These are phyloP conservation scores for Gossypium davidsonii DNA, from an alignment of 441 rosid genomes.

Conservation along the genomic window DNA sequence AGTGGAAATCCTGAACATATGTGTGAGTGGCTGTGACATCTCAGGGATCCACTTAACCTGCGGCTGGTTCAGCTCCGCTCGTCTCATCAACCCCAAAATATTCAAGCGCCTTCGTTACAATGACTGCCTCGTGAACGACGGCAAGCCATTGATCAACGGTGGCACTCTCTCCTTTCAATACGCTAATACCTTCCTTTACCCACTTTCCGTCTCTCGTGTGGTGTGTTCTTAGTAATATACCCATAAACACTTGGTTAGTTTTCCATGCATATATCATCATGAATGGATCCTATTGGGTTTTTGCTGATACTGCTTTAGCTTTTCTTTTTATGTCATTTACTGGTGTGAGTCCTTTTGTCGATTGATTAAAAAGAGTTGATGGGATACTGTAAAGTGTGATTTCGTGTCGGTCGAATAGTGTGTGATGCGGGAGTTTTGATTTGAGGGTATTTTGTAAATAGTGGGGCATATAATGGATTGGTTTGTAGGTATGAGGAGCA, in stretches of 20 bases:
- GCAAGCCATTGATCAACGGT: conserved; percentile 52
- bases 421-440: not conserved
- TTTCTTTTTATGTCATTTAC: not conserved
- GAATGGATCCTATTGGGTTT: too few relatives aligned
- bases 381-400: not conserved
- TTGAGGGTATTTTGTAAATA: not conserved
- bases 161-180: conserved; percentile 58
- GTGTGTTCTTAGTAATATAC: conserved; percentile 22
- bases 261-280: too few relatives aligned
- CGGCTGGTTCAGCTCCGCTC: conserved; percentile 90
- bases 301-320: too few relatives aligned
- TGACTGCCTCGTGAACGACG: conserved; percentile 84
- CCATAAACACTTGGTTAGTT: not conserved
- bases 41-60: conserved; percentile 65
- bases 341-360: not conserved
- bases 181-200: conserved; percentile 71
- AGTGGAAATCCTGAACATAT: conserved; percentile 65
- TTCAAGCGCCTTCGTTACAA: conserved; percentile 75
- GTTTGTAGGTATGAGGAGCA: not conserved
- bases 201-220: conserved; percentile 62
- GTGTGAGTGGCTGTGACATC: conserved; percentile 65
- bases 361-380: not conserved
- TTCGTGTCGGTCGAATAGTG: too few relatives aligned
- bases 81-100: conserved; percentile 58
- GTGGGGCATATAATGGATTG: not conserved